A percentile compares a stretch with the other conserved stretches of the same genome.
Conservation (phyloP, 148 eudicot genomes). For the Persicaria maculosa region DNA sequence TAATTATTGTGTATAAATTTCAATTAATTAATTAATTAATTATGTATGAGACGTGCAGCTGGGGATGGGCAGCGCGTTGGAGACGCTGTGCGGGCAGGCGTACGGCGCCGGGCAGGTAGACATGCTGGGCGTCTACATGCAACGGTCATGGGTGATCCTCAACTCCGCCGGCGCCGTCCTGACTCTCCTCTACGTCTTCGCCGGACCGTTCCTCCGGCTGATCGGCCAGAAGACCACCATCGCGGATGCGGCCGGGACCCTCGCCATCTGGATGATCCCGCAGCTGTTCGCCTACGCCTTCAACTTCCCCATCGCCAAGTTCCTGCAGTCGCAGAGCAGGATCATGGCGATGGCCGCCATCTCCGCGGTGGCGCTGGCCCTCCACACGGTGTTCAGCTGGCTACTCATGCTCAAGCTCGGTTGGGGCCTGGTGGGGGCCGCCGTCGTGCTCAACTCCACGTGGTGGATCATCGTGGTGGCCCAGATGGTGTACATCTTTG, state of each 20-base stretch:
- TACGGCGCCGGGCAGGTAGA: constrained; percentile 40
- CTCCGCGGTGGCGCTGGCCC: constrained; percentile 15
- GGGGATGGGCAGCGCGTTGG: constrained; percentile 50
- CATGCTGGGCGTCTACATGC: constrained; percentile 52
- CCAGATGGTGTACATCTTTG: constrained; percentile 24
- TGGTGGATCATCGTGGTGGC: constrained; percentile 34
- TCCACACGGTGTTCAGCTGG: constrained; percentile 27
- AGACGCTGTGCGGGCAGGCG: constrained; percentile 60
- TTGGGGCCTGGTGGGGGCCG: constrained; percentile 28
- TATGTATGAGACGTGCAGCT: constrained; percentile 10
- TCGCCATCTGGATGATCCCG: constrained; percentile 32
- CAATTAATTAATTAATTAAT: not conserved
- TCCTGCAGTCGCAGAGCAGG: constrained; percentile 33
- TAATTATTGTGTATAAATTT: no score
- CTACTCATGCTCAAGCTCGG: constrained; percentile 17
- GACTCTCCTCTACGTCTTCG: constrained; percentile 31
- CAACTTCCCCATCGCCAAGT: constrained; percentile 27
- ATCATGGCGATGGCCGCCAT: constrained; percentile 27
- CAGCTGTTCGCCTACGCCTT: constrained; percentile 36
- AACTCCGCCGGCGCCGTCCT: constrained; percentile 21
- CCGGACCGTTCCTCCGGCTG: constrained; percentile 27
- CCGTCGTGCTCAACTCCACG: constrained; percentile 23
- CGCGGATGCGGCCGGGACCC: constrained; percentile 22
- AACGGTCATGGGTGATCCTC: constrained; percentile 45
- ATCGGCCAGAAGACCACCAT: constrained; percentile 22